phyloP scores from a whole-genome alignment of 257 asterid genomes.

The Voacanga thouarsii region DNA sequence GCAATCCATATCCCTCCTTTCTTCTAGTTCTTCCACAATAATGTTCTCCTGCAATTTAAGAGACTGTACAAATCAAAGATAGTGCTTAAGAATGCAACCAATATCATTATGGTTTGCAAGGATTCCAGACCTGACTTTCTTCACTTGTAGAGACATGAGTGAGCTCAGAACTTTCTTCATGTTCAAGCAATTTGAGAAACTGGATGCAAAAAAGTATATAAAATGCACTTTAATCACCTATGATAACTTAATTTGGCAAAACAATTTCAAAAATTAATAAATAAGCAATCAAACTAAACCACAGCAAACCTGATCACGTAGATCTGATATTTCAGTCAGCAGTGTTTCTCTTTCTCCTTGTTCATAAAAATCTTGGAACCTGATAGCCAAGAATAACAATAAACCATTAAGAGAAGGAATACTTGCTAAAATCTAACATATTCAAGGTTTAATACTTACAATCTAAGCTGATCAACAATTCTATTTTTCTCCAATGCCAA shows the following conservation, averaged over 20 bases:
- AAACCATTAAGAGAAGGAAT: conserved; percentile 9
- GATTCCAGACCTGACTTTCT: conserved; percentile 32
- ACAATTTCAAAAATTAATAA: background rate
- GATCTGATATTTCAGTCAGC: conserved; percentile 48
- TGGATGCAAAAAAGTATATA: conserved; percentile 18
- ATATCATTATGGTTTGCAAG: background rate
- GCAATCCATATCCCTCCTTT: conserved; percentile 42
- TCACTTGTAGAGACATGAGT: conserved; percentile 27
- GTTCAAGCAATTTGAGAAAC: conserved; percentile 42
- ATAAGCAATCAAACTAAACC: background rate
- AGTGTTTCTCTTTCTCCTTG: conserved; percentile 50
- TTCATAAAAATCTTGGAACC: conserved; percentile 49
- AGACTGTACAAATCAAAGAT: conserved; percentile 9
- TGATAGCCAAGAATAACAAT: conserved; percentile 20
- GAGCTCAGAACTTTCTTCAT: conserved; percentile 21
- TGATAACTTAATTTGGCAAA: background rate
- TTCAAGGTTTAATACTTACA: conserved; percentile 32
- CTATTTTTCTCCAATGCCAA: conserved; percentile 46
- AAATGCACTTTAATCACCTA: conserved; percentile 17
- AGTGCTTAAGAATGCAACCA: background rate
- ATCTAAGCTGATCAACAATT: conserved; percentile 44
- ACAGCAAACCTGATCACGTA: conserved; percentile 50
- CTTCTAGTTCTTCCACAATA: conserved; percentile 37
- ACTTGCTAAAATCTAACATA: conserved; percentile 11
- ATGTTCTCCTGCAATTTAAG: conserved; percentile 39